Conservation (phyloP, 805 yeast genomes). For the Cyberlindnera americana region DNA sequence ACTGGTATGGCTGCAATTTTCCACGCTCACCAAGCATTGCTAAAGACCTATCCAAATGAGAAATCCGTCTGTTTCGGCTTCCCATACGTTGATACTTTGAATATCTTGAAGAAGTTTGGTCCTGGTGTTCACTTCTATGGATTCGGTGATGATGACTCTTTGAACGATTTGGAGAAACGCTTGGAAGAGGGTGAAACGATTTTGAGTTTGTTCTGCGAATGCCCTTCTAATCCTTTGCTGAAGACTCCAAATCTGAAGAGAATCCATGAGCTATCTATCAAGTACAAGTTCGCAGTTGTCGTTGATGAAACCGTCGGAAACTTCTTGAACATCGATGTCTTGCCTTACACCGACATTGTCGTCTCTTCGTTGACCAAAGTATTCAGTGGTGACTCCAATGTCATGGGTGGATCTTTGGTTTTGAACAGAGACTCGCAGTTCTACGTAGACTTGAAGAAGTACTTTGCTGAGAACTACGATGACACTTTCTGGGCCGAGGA, state of each 20-base stretch:
- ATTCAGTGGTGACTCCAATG: constrained; percentile 92
- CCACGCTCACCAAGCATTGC: constrained; percentile 64
- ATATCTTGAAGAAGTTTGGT: constrained; percentile 84
- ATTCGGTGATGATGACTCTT: constrained; percentile 68
- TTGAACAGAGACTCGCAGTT: constrained; percentile 61
- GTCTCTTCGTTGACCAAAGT: constrained; percentile 88
- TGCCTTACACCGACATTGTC: constrained; percentile 82
- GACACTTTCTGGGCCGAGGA: constrained; percentile 92
- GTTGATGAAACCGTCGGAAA: constrained; percentile 96
- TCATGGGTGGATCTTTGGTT: constrained; percentile 88
- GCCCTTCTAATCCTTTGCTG: constrained; percentile 92
- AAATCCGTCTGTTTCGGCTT: constrained; percentile 94
- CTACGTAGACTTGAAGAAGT: constrained; percentile 47
- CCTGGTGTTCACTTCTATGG: constrained; percentile 88
- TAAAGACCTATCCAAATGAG: constrained; percentile 29
- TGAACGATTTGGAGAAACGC: constrained; percentile 59
- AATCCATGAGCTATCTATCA: constrained; percentile 61
- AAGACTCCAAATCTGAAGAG: constrained; percentile 75
- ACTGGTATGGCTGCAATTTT: constrained; percentile 93
- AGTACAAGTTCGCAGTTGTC: constrained; percentile 72
- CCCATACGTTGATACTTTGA: constrained; percentile 91
- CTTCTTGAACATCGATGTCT: constrained; percentile 74
- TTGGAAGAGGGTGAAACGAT: constrained; percentile 63
- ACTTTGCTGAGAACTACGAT: constrained; percentile 52
- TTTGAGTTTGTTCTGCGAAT: constrained; percentile 83